These are phyloP conservation scores for Onygena corvina DNA, from an alignment of 2,329 filamentous ascomycete genomes.

Conservation along the genomic window DNA sequence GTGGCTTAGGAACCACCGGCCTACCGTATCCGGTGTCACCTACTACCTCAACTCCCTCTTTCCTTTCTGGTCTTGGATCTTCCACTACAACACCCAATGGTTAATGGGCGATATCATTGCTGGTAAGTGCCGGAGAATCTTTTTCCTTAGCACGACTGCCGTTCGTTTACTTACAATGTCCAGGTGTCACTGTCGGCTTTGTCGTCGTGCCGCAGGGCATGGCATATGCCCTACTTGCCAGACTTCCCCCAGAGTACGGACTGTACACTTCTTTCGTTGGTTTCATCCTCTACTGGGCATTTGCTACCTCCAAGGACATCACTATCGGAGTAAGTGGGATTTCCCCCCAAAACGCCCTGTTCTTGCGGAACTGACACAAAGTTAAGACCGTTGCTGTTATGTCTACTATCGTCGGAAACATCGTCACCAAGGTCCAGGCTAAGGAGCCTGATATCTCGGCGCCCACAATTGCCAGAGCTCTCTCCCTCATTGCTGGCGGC, in stretches of 20 bases:
- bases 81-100: constrained; percentile 41
- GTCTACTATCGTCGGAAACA: constrained; percentile 52
- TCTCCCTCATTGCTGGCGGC: constrained; percentile 52
- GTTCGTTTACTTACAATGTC: not conserved
- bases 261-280: constrained; percentile 51
- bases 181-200: constrained; percentile 35
- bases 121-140: constrained; percentile 15
- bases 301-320: constrained; percentile 51
- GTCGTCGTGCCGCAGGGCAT: constrained; percentile 51
- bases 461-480: constrained; percentile 47
- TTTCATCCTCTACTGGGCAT: constrained; percentile 45
- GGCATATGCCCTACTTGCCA: constrained; percentile 52
- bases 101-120: constrained; percentile 38
- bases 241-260: constrained; percentile 49
- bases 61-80: constrained; percentile 41
- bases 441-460: constrained; percentile 40
- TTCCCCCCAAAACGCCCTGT: not conserved
- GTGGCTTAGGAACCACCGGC: constrained; percentile 12
- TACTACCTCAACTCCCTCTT: constrained; percentile 27
- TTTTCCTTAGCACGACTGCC: not conserved
- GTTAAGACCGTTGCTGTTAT: constrained; percentile 45
- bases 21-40: constrained; percentile 7
- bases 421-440: constrained; percentile 45
- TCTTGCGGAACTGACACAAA: not conserved
- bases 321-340: constrained; percentile 5